Percentiles rank a stretch among this genome's conserved stretches.
phyloP scores from a whole-genome alignment of 305 asterid genomes.

The Ilex paraguariensis region DNA sequence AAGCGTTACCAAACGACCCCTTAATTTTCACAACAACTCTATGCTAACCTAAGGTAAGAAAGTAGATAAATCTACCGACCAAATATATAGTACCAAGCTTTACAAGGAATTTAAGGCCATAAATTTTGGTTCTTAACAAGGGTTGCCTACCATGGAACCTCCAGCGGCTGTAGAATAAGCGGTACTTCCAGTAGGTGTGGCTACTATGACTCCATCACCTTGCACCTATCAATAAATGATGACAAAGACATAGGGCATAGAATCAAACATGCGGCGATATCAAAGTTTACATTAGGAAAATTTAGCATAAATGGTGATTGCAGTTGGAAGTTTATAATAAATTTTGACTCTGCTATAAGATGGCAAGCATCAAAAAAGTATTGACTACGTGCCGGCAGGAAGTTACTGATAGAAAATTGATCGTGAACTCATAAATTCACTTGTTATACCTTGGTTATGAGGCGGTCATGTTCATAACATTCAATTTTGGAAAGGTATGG shows the following conservation, averaged over 20 bases:
- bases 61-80: too few relatives aligned
- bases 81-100: too few relatives aligned
- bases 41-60: too few relatives aligned
- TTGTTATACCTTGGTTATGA: conserved; percentile 79
- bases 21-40: too few relatives aligned
- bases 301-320: too few relatives aligned
- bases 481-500: conserved; percentile 97
- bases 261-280: neutral
- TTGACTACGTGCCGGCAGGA: too few relatives aligned
- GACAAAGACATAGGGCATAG: neutral
- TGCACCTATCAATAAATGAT: conserved; percentile 55
- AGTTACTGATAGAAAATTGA: too few relatives aligned
- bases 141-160: conserved; percentile 86
- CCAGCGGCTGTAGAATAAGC: conserved; percentile 99
- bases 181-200: conserved; percentile 99
- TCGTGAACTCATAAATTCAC: neutral
- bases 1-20: too few relatives aligned
- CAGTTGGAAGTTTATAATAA: too few relatives aligned
- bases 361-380: too few relatives aligned
- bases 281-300: neutral
- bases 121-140: neutral
- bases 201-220: conserved; percentile 99
- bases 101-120: too few relatives aligned
- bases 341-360: too few relatives aligned
- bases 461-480: conserved; percentile 95